Percentiles rank a stretch among this genome's conserved stretches.
Evolutionary conservation across 768 basidiomycete species (phyloP).

Genomic region (Tylopilus sp.): DNA sequence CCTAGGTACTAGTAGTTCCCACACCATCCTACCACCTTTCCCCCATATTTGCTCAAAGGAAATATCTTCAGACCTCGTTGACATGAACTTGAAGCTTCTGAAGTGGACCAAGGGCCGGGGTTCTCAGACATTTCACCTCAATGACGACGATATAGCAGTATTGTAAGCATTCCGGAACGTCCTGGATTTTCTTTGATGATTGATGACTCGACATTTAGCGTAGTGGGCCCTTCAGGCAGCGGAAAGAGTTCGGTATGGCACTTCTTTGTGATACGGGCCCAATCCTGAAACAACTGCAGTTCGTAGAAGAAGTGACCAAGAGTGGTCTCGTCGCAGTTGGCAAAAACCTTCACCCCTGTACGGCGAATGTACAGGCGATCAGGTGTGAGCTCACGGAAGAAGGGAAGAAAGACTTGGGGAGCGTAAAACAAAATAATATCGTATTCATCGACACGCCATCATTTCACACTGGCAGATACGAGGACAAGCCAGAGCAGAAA

Average conservation of each 20-base stretch:
- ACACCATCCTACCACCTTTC: too few species aligned
- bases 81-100: too few species aligned
- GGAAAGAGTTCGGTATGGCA: conserved; percentile 19
- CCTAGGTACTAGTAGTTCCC: too few species aligned
- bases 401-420: background rate
- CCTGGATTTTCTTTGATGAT: background rate
- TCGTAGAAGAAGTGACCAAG: conserved; percentile 2
- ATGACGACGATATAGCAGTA: conserved; percentile 13
- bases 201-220: too few species aligned
- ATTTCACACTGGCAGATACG: background rate
- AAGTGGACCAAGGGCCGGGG: background rate
- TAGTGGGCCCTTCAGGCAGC: conserved; percentile 16
- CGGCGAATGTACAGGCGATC: conserved; percentile 3
- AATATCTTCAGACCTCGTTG: too few species aligned
- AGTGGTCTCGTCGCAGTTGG: background rate
- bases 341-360: background rate
- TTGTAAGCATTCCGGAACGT: conserved; percentile 10
- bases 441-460: conserved; percentile 25
- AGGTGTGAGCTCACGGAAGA: too few species aligned
- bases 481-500: too few species aligned
- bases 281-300: conserved; percentile 1
- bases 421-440: background rate
- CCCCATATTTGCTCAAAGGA: too few species aligned
- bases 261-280: background rate
- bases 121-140: background rate